Conservation (phyloP, 352 stramenopile species). For the Pythium rishiriense region DNA sequence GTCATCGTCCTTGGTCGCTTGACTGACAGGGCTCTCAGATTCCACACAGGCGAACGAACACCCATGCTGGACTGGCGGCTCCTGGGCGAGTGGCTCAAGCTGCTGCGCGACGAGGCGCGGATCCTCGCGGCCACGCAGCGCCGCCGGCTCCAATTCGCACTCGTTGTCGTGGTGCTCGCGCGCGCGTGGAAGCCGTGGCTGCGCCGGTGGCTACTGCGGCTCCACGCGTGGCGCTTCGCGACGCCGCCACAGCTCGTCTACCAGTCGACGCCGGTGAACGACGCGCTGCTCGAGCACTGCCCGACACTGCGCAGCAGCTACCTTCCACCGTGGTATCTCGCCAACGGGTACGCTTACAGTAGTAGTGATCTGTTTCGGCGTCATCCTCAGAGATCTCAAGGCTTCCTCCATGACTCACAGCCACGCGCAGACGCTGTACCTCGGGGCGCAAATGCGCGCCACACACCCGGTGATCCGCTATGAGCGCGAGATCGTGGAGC, state of each 20-base stretch:
- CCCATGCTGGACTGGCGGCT: constrained; percentile 25
- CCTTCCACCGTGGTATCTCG: constrained; percentile 60
- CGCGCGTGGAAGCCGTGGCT: constrained; percentile 21
- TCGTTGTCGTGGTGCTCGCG: constrained; percentile 19
- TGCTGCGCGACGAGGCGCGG: constrained; percentile 8
- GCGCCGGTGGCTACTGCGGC: constrained; percentile 14
- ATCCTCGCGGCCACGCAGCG: constrained; percentile 10
- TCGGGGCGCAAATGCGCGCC: constrained; percentile 43
- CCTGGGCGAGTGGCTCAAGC: constrained; percentile 11
- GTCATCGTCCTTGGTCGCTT: constrained; percentile 2
- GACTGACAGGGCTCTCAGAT: no score
- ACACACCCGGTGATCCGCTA: constrained; percentile 42
- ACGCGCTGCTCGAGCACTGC: constrained; percentile 40
- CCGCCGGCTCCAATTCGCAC: constrained; percentile 13
- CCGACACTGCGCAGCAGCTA: constrained; percentile 41
- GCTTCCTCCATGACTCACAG: neutral
- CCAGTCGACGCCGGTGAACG: constrained; percentile 36
- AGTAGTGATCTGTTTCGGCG: neutral
- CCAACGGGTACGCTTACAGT: constrained; percentile 34
- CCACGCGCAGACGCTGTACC: constrained; percentile 55
- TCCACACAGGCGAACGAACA: no score
- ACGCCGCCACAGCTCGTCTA: constrained; percentile 44
- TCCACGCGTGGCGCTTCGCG: constrained; percentile 38
- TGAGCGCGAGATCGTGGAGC: constrained; percentile 50
- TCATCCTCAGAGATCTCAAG: neutral